Base-by-base conservation (phyloP, 2,329 filamentous ascomycete genomes). In the Penicillium vulpinum region DNA sequence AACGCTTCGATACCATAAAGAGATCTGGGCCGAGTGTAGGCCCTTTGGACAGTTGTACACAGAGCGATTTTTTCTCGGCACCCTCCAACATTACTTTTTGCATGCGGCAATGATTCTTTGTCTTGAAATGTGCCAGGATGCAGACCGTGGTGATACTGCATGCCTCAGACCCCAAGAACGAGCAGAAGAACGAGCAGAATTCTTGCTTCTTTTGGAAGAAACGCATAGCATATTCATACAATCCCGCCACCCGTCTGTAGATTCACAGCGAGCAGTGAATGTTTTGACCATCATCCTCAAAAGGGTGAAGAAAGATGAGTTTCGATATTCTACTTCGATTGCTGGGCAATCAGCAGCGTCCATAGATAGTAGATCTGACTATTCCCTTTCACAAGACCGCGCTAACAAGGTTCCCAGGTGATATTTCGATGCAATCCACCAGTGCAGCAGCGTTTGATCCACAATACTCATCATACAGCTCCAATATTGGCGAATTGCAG, bases 41-140 rank as follows among this genome's bases (percentile, higher is more conserved):
- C 83, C 84, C 0, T 84, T 84, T 1, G 81, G 81, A 6, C 73
- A 83, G 26, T 70, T 88, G 15, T 74, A 77, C 58, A 73, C 77
- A 29, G 78, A 82, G 36, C 77, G 79, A 5, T 86, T 84, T 81
- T 85, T 86, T 62, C 68, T 86, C 21, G 81, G 80, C 3, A 82
- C 82, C 0, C 71, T 88, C 4, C 79, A 81, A 11, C 78, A 84
- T 50, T 83, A 86, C 65, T 88, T 84, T 49, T 72, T 88, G 50
- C 77, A 88, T 2, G 84, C 85, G 0, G 80, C 82, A 53, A 85
- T 85, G 79, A 78, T 88, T 15, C 65, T 88, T 4, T 87, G 83
- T 59, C 72, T 88, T 35, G 70, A 70, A 24, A 43, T 71, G 13
- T 69, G 64, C 1, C 65, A 66, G 38, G 61, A 63, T n/a, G 60